These are phyloP conservation scores for Beverwykella pulmonaria DNA, from an alignment of 495 filamentous ascomycete species.

Conservation along the genomic window DNA sequence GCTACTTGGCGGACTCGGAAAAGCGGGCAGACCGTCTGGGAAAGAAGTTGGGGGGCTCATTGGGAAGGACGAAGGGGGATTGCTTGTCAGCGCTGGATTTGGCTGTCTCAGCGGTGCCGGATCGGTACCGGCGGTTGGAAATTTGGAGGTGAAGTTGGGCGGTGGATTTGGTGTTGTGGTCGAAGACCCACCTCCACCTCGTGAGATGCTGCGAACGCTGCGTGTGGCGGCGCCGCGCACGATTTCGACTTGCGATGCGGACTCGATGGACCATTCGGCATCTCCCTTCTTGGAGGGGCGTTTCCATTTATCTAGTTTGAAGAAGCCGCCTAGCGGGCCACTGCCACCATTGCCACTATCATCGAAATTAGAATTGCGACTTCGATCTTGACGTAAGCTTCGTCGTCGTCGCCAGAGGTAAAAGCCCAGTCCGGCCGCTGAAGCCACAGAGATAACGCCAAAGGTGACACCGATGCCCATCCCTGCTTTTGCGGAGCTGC, in stretches of 20 bases:
- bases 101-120: too few species aligned
- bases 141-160: not conserved
- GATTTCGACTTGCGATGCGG: slow-evolving; percentile 29
- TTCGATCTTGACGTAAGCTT: not conserved
- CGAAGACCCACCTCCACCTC: not conserved
- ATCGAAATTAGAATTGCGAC: not conserved
- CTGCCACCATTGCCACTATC: not conserved
- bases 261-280: slow-evolving; percentile 20
- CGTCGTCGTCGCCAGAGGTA: slow-evolving; percentile 15
- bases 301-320: not conserved
- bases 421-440: slow-evolving; percentile 8
- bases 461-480: slow-evolving; percentile 30
- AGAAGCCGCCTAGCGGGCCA: slow-evolving; percentile 15
- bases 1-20: slow-evolving; percentile 15
- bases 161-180: not conserved
- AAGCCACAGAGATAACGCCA: slow-evolving; percentile 14
- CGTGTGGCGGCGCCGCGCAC: slow-evolving; percentile 11
- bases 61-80: not conserved
- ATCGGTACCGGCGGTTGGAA: not conserved
- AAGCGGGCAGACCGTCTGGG: not conserved
- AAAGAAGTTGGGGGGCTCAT: too few species aligned
- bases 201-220: not conserved
- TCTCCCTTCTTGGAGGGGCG: slow-evolving; percentile 1
- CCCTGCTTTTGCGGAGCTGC: slow-evolving; percentile 20
- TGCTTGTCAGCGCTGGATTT: slow-evolving; percentile 21